Conservation (phyloP, 1,139 yeast species). For the Saccharomycopsis hybrid region DNA sequence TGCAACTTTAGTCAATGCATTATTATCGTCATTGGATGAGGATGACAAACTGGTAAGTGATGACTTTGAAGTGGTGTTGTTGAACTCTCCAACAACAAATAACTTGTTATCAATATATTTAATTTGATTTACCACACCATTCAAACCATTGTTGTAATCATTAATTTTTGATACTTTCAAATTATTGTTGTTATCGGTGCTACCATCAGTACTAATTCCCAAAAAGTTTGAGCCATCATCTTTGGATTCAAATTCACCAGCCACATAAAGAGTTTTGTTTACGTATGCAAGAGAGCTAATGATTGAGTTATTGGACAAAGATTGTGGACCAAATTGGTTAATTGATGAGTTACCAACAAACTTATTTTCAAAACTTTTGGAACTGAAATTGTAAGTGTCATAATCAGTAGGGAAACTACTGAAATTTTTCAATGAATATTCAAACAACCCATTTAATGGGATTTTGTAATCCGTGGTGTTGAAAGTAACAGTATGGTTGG, state of each 20-base stretch:
- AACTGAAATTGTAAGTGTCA: constrained; percentile 29
- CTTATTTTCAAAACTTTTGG: constrained; percentile 30
- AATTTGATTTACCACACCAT: constrained; percentile 33
- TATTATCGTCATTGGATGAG: constrained; percentile 27
- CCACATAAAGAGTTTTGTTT: constrained; percentile 32
- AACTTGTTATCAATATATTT: constrained; percentile 27
- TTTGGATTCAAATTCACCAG: constrained; percentile 45
- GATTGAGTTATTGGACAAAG: constrained; percentile 38
- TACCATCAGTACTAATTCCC: constrained; percentile 22
- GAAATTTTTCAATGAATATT: constrained; percentile 69
- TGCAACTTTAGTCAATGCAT: constrained; percentile 26
- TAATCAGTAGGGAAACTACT: constrained; percentile 37
- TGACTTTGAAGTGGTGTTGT: constrained; percentile 27
- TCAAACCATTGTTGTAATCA: constrained; percentile 32
- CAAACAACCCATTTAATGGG: constrained; percentile 68
- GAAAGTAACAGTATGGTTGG: constrained; percentile 18
- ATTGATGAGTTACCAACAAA: constrained; percentile 65
- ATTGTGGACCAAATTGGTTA: constrained; percentile 49
- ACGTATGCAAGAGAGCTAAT: constrained; percentile 32
- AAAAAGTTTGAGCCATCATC: constrained; percentile 32
- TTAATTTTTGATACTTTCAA: constrained; percentile 12
- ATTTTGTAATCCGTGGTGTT: constrained; percentile 24
- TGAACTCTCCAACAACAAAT: constrained; percentile 35
- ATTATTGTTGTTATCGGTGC: constrained; percentile 13
- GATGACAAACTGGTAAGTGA: constrained; percentile 3